Base-by-base conservation (phyloP, 768 basidiomycete genomes). In the Coprinellus aureogranulatus region DNA sequence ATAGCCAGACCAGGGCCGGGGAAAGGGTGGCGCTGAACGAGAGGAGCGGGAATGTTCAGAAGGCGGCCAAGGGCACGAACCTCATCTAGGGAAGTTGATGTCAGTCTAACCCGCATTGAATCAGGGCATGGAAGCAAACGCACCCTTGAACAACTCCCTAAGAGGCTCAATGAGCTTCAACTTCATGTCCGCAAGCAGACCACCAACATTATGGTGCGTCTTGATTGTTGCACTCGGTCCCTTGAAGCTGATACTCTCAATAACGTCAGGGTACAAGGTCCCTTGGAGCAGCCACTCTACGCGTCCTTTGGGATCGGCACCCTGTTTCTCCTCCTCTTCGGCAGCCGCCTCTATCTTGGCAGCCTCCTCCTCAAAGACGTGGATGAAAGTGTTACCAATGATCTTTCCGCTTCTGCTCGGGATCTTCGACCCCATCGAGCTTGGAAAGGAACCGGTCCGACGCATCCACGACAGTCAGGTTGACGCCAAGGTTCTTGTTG, bases 191-290 rank as follows among this genome's bases (percentile, higher is more conserved):
- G 90, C 91, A 59, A 98, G 80, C 52, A 99, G 77, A 2, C 96
- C 96, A 27, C 97, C 97, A 62, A 98, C 97, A 63, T 99, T 99
- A 72, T 98, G 97, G 71, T 99, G 97, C 2, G 97, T 98, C 81
- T 99, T 99, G 81, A 99, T 99, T 10, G 96, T 98, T 39, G 97
- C 97, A 62, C 90, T 93, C 0, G 97, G 97, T 2, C 97, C 97
- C 75, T 98, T 98, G 84, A 99, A 99, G 74, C 90, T 93, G 76
- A 99, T 97, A 69, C 90, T 93, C 78, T 99, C 97, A 69, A 98
- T 99, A 58, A 99, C 97, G 68, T 99, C 97, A 2, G 97, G 97
- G 73, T 98, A 99, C 14, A 99, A 82, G 0, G 97, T 99, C 3
- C 97, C 97, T 73, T 99, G 97, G 11, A 99, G 76, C 47, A 99